These are phyloP conservation scores for Flueggea neowawraea DNA, from an alignment of 441 rosid genomes.

Conservation along the genomic window DNA sequence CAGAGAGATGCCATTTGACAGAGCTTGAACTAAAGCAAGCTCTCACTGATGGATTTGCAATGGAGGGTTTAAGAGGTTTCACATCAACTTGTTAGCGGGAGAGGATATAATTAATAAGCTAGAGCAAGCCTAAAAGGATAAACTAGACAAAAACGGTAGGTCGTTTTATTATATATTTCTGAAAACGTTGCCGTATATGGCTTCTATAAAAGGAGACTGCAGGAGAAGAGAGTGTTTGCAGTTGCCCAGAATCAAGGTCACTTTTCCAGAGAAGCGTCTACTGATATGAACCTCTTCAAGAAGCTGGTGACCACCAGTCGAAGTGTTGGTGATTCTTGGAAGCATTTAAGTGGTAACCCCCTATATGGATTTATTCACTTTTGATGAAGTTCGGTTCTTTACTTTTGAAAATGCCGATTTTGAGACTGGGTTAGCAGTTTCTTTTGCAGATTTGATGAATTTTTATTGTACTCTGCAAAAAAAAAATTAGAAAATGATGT, in stretches of 20 bases:
- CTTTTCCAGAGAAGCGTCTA: background rate
- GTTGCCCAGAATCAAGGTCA: background rate
- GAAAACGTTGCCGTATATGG: too few relatives aligned
- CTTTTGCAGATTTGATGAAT: too few relatives aligned
- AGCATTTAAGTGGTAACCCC: conserved; percentile 31
- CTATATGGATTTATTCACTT: background rate
- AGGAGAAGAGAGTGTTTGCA: too few relatives aligned
- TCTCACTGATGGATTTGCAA: background rate
- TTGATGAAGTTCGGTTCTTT: background rate
- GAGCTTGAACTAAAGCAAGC: background rate
- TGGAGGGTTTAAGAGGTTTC: conserved; percentile 1
- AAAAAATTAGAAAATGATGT: background rate
- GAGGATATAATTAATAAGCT: background rate
- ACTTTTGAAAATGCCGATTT: background rate
- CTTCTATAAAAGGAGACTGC: too few relatives aligned
- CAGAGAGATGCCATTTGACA: conserved; percentile 56
- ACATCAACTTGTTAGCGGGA: background rate
- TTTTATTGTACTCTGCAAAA: background rate
- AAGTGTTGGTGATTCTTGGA: conserved; percentile 22
- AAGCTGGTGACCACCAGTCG: conserved; percentile 24
- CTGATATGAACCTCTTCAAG: conserved; percentile 41
- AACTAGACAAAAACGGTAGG: too few relatives aligned
- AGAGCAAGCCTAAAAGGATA: too few relatives aligned
- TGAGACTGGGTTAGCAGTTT: too few relatives aligned
- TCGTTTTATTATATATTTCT: too few relatives aligned